Conservation (phyloP, 164 flowering plant genomes). For the Piper longum region DNA sequence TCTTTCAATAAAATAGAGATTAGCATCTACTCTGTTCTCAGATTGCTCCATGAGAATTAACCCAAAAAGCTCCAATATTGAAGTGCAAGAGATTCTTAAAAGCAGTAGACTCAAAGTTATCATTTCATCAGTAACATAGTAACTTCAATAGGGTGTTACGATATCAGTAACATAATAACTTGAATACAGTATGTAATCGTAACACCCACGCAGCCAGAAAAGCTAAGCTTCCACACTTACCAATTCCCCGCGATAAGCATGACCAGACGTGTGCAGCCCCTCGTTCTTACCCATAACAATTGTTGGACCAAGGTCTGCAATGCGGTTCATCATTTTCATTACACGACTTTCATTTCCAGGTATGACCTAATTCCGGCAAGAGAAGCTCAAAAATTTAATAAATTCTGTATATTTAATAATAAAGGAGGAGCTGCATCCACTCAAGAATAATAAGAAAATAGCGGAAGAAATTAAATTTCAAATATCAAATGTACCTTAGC, state of each 20-base stretch:
- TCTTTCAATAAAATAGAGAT: not conserved
- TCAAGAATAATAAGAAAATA: not conserved
- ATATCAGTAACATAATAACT: too few species aligned
- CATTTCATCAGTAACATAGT: too few species aligned
- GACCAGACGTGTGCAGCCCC: conserved; percentile 91
- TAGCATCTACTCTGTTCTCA: too few species aligned
- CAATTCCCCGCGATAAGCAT: conserved; percentile 86
- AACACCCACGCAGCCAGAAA: not conserved
- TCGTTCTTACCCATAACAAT: conserved; percentile 90
- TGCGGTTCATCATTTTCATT: conserved; percentile 92
- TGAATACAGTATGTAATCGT: too few species aligned
- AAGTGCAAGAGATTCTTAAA: not conserved
- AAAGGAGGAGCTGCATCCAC: not conserved
- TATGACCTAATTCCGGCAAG: conserved; percentile 41
- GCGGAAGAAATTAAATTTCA: not conserved
- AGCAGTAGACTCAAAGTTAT: too few species aligned
- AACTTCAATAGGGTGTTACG: too few species aligned
- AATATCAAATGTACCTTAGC: conserved; percentile 64
- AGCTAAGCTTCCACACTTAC: conserved; percentile 20
- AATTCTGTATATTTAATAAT: not conserved
- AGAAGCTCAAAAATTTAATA: not conserved
- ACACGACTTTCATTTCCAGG: conserved; percentile 97
- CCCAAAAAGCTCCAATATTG: not conserved
- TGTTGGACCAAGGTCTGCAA: conserved; percentile 84
- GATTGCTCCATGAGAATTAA: not conserved